Evolutionary conservation across 495 filamentous ascomycete genomes (phyloP).

Genomic region (Neurospora discreta): DNA sequence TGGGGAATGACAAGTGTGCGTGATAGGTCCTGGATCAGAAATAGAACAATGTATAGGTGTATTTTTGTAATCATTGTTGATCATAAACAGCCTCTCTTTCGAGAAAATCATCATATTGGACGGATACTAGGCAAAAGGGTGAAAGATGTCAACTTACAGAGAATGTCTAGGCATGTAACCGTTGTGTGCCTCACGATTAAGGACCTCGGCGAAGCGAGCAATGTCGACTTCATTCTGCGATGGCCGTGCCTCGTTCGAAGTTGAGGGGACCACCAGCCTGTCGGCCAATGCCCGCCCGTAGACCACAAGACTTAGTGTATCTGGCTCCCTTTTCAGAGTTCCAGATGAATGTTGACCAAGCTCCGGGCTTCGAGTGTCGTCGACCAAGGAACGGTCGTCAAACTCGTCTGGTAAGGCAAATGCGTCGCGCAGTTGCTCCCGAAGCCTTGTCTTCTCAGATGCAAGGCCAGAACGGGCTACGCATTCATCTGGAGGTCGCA

Average conservation of each 20-base stretch:
- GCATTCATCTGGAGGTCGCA: slow-evolving; percentile 2
- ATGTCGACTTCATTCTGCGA: slow-evolving; percentile 1
- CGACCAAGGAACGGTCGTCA: slow-evolving; percentile 8
- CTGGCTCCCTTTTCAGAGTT: not conserved
- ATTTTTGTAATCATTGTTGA: not conserved
- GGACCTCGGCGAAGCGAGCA: slow-evolving; percentile 4
- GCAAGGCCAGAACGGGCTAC: not conserved
- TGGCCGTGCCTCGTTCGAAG: not conserved
- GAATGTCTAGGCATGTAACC: slow-evolving; percentile 16
- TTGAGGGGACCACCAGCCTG: not conserved
- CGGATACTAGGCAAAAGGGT: not conserved
- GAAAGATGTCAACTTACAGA: slow-evolving; percentile 3
- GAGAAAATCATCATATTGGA: not conserved
- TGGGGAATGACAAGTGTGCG: not conserved
- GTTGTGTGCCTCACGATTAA: slow-evolving; percentile 6
- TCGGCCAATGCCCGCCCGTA: not conserved
- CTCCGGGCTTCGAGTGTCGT: not conserved
- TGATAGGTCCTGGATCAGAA: not conserved
- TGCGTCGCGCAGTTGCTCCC: slow-evolving; percentile 1
- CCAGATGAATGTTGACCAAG: not conserved
- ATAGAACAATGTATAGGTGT: not conserved
- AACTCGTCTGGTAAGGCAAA: slow-evolving; percentile 21
- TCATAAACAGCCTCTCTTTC: not conserved
- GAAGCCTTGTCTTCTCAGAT: slow-evolving; percentile 1
- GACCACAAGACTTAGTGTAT: slow-evolving; percentile 3